Conservation (phyloP, 1,284 basidiomycete species). For the Pulveroboletus sp. region DNA sequence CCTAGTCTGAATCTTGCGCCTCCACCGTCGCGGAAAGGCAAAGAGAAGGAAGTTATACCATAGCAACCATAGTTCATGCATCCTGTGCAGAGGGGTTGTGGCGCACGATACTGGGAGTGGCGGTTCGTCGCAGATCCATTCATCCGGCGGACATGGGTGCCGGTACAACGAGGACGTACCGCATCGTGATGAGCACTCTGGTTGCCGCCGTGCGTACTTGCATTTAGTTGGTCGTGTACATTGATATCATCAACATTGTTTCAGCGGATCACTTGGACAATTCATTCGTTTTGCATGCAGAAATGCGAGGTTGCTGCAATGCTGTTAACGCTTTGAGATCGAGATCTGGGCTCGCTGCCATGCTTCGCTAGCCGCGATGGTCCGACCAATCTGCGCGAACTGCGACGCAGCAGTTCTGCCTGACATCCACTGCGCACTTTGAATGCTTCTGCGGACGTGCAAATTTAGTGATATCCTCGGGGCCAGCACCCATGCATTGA, state of each 20-base stretch:
- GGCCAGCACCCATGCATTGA: too few species aligned
- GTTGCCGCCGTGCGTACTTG: conserved; percentile 4
- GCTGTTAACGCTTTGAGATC: background rate
- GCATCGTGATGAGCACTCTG: conserved; percentile 7
- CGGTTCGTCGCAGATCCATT: background rate
- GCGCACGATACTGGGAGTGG: conserved; percentile 5
- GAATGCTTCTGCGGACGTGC: conserved; percentile 1
- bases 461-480: too few species aligned
- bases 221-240: conserved; percentile 18
- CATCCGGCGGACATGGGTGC: conserved; percentile 5
- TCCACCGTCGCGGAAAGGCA: conserved; percentile 47
- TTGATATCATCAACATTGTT: conserved; percentile 19
- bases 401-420: background rate
- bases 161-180: conserved; percentile 6
- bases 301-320: too few species aligned
- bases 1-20: conserved; percentile 47
- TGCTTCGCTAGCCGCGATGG: background rate
- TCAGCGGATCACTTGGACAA: conserved; percentile 22
- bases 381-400: conserved; percentile 19
- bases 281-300: conserved; percentile 19
- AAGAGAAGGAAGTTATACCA: conserved; percentile 45
- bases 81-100: background rate
- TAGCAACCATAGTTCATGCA: background rate
- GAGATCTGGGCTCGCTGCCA: background rate
- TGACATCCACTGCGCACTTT: background rate